Conservation (phyloP, 2,329 filamentous ascomycete genomes). For the Cryphonectria naterciae region DNA sequence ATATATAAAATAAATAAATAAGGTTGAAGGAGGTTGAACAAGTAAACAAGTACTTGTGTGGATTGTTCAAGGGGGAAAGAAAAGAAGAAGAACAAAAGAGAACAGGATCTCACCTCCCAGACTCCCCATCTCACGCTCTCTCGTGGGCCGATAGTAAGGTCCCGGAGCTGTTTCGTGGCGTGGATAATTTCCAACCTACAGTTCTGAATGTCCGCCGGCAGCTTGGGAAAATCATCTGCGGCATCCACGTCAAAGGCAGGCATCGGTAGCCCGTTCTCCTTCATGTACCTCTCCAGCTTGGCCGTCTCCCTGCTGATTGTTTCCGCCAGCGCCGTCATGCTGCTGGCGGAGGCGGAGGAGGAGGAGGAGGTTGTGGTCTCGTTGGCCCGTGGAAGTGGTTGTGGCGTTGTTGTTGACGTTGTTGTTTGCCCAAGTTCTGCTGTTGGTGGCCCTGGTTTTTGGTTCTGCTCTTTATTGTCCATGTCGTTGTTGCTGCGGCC, state of each 20-base stretch:
- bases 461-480: slow-evolving; percentile 41
- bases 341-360: slow-evolving; percentile 35
- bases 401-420: background rate
- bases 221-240: slow-evolving; percentile 50
- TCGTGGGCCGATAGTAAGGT: slow-evolving; percentile 53
- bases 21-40: background rate
- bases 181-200: slow-evolving; percentile 52
- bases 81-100: background rate
- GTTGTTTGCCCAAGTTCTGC: slow-evolving; percentile 27
- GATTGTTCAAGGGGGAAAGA: slow-evolving; percentile 15
- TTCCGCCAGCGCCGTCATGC: slow-evolving; percentile 50
- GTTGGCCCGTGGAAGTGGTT: slow-evolving; percentile 7
- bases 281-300: slow-evolving; percentile 53
- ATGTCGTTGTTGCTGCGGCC: slow-evolving; percentile 31
- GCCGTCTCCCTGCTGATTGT: slow-evolving; percentile 54
- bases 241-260: slow-evolving; percentile 52
- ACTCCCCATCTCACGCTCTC: slow-evolving; percentile 57
- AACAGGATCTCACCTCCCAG: slow-evolving; percentile 50
- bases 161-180: slow-evolving; percentile 52
- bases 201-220: slow-evolving; percentile 50
- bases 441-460: slow-evolving; percentile 39
- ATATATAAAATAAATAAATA: background rate
- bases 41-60: background rate
- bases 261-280: slow-evolving; percentile 44
- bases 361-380: slow-evolving; percentile 37